Evolutionary conservation across 805 yeast species (phyloP).

Genomic region (Komagataella kurtzmanii): DNA sequence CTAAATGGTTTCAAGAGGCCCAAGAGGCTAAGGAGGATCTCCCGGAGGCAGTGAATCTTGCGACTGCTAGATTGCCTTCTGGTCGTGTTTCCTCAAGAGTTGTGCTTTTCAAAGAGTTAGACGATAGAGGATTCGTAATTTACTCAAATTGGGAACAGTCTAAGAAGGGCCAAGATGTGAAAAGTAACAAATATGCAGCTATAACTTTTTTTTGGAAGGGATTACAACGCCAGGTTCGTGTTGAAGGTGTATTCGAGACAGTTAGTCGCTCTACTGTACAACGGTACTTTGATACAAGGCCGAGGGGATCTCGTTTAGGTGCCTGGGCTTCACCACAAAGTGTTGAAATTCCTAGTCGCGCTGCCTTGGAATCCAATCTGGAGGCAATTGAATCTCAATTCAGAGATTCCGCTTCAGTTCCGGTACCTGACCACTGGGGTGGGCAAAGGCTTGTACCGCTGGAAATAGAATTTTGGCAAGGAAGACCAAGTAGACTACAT

Average conservation of each 20-base stretch:
- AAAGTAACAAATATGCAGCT: constrained; percentile 66
- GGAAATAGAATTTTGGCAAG: constrained; percentile 97
- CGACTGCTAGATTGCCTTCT: constrained; percentile 78
- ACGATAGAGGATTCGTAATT: constrained; percentile 68
- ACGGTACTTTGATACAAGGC: constrained; percentile 75
- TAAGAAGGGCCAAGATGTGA: constrained; percentile 63
- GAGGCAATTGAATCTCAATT: constrained; percentile 39
- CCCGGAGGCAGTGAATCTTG: constrained; percentile 78
- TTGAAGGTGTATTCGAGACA: constrained; percentile 74
- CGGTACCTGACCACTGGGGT: constrained; percentile 95
- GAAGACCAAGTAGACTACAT: constrained; percentile 78
- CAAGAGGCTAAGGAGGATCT: constrained; percentile 36
- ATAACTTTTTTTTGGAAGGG: constrained; percentile 88
- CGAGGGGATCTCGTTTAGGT: constrained; percentile 86
- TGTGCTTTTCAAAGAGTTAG: constrained; percentile 83
- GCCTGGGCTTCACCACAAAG: constrained; percentile 97
- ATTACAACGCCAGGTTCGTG: constrained; percentile 82
- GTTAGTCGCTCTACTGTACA: constrained; percentile 63
- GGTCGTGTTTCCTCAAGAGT: constrained; percentile 85
- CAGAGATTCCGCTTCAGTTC: constrained; percentile 53
- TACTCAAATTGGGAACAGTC: constrained; percentile 89
- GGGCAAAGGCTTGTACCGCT: constrained; percentile 81
- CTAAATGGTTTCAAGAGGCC: constrained; percentile 77
- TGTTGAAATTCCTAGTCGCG: constrained; percentile 38
- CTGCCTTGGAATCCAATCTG: constrained; percentile 45